Percentiles rank a stretch among this genome's conserved stretches.
Evolutionary conservation across 1,284 basidiomycete genomes (phyloP).

Genomic region (Lentinus polychrous): DNA sequence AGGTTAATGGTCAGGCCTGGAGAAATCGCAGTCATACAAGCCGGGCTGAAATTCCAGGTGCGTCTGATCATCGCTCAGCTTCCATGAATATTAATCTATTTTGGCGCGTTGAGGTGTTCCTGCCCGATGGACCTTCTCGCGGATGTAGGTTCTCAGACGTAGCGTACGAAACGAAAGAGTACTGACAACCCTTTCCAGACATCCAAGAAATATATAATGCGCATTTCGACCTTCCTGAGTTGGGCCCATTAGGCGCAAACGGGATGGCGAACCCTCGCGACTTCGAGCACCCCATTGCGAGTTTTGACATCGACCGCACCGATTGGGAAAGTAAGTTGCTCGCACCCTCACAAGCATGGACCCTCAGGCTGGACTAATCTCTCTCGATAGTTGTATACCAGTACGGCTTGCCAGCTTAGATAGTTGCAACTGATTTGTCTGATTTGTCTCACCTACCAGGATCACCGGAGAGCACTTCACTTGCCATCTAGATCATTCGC

Average conservation of each 20-base stretch:
- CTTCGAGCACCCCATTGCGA: conserved; percentile 57
- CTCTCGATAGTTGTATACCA: conserved; percentile 39
- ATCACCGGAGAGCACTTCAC: conserved; percentile 49
- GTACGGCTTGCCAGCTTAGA: conserved; percentile 20
- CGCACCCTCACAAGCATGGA: background rate
- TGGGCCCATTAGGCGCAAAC: conserved; percentile 58
- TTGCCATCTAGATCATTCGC: conserved; percentile 57
- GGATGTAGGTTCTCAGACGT: conserved; percentile 32
- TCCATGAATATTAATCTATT: background rate
- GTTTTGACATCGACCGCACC: conserved; percentile 57
- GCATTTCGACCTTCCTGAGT: conserved; percentile 59
- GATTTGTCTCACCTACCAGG: conserved; percentile 22
- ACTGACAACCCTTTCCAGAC: conserved; percentile 2
- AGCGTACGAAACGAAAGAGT: background rate
- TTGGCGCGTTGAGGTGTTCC: conserved; percentile 27
- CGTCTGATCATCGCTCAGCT: background rate
- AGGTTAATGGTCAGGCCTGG: conserved; percentile 56
- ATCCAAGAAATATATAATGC: conserved; percentile 55
- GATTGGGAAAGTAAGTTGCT: conserved; percentile 50
- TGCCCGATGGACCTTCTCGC: conserved; percentile 51
- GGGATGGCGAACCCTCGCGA: conserved; percentile 59
- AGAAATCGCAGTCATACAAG: conserved; percentile 57
- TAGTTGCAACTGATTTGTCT: background rate
- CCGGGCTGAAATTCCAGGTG: conserved; percentile 63
- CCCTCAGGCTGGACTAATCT: background rate